Evolutionary conservation across 805 yeast genomes (phyloP), one percentile per base, ranked within the genome.

Genomic region (Saccharomycopsis guyanensis): DNA sequence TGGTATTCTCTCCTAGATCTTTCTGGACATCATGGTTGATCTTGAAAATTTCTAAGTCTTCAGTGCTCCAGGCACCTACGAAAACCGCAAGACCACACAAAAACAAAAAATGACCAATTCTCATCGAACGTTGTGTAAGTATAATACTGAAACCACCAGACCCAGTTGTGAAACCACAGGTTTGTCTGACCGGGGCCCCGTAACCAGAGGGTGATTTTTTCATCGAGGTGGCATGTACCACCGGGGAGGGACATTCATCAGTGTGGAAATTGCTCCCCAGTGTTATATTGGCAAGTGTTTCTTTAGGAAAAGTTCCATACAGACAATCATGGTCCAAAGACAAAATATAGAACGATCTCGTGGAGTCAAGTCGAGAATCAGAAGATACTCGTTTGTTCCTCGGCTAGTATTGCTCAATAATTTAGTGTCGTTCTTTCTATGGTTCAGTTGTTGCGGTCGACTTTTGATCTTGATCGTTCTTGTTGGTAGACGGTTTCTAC

Each of bases 1-100:
- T 71, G 33, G 72, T 66, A 19, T 73, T 76, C 18, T 61, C 54
- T 3, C 93, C 89, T 44, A 85, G 68, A 53, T 82, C 88, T 38
- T 67, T 60, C 42, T 71, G 71, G 36, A 89, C 61, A 40, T 78
- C 80, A 45, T 81, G 79, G 47, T 80, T 80, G 45, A 86, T 68
- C 45, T 73, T 70, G 66, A 91, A 88, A 46, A 91, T 79, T 64
- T 89, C 96, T 29, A 82, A 70, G 62, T 91, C 97, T 46, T 75
- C 78, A 0, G 79, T 66, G 2, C 78, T 59, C 78, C 88, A 83
- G 3, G 72, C 74, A 6, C 54, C 60, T 8, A 63, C 54, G 1
- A 64, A 37, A 2, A 33, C 18, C 19, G 37, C 20, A 15, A 33
- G 10, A 8, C 20, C 10, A 15, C 5, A 33, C 6, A 33, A 33